Evolutionary conservation across 2,329 filamentous ascomycete genomes (phyloP).

Genomic region (Cytospora piceicola): DNA sequence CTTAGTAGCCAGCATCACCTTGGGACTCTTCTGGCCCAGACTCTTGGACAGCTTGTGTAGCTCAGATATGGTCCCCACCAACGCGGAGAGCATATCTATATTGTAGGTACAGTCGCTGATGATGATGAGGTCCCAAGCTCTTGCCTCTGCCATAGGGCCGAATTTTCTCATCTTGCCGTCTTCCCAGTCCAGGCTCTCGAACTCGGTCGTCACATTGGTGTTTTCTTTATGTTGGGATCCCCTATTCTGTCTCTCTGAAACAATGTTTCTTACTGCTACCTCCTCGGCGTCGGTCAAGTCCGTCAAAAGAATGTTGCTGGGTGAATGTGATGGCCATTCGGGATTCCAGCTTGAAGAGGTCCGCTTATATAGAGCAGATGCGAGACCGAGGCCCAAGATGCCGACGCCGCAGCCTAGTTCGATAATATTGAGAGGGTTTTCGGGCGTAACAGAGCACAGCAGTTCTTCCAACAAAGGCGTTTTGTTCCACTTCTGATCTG

Average conservation of each 20-base stretch:
- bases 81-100: conserved; percentile 56
- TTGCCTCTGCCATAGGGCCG: conserved; percentile 44
- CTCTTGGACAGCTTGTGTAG: conserved; percentile 44
- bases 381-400: conserved; percentile 56
- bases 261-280: conserved; percentile 54
- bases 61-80: conserved; percentile 57
- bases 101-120: conserved; percentile 67
- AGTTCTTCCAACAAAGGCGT: conserved; percentile 38
- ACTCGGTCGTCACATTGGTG: conserved; percentile 37
- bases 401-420: conserved; percentile 63
- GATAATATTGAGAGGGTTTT: conserved; percentile 46
- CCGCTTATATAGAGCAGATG: conserved; percentile 36
- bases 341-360: not conserved
- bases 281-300: conserved; percentile 59
- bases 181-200: conserved; percentile 63
- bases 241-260: conserved; percentile 31
- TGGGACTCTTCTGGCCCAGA: conserved; percentile 36
- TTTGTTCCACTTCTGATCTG: conserved; percentile 1
- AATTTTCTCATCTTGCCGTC: conserved; percentile 52
- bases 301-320: conserved; percentile 52
- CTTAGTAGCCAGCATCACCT: conserved; percentile 59
- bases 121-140: conserved; percentile 56
- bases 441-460: conserved; percentile 34
- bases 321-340: conserved; percentile 21
- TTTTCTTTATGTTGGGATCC: not conserved